Conservation (phyloP, 2,329 filamentous ascomycete species). For the Dactylonectria estremocensis region DNA sequence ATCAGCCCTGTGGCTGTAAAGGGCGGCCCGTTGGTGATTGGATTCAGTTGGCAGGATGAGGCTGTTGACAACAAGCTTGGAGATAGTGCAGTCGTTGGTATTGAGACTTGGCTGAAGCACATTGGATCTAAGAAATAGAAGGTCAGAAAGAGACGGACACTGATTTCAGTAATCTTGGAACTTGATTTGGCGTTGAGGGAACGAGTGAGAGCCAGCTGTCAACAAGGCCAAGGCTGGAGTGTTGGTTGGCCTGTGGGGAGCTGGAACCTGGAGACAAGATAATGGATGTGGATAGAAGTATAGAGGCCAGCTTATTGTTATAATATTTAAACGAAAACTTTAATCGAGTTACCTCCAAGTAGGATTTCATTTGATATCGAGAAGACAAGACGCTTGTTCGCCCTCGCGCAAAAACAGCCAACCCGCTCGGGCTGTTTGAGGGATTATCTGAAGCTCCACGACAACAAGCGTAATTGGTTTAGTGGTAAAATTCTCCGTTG, state of each 20-base stretch:
- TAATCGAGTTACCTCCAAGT: no score
- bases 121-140: slow-evolving; percentile 2
- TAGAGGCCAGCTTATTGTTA: neutral
- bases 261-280: no score
- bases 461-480: slow-evolving; percentile 1
- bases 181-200: neutral
- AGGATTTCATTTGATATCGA: no score
- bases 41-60: slow-evolving; percentile 34
- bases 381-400: no score
- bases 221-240: no score
- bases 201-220: no score
- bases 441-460: neutral
- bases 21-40: slow-evolving; percentile 29
- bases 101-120: slow-evolving; percentile 24
- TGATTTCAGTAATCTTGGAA: no score
- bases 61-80: slow-evolving; percentile 21
- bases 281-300: neutral
- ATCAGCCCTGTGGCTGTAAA: slow-evolving; percentile 32
- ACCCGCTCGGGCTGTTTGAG: neutral
- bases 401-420: neutral
- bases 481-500: slow-evolving; percentile 11
- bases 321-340: neutral
- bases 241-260: no score
- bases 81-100: slow-evolving; percentile 15
- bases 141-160: no score